phyloP scores from a whole-genome alignment of 108 stramenopile species.

The Bacterosira constricta region DNA sequence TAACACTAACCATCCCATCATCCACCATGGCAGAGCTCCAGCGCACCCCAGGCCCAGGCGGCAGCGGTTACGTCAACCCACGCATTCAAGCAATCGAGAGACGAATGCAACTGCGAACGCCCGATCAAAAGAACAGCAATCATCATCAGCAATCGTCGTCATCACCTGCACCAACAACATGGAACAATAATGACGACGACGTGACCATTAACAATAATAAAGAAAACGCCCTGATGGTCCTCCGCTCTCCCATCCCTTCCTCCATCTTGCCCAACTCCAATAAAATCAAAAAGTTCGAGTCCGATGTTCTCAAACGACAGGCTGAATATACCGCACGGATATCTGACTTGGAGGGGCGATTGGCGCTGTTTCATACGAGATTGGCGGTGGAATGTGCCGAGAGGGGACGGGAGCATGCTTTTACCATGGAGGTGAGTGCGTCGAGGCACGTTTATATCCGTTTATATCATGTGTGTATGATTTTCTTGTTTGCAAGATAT shows the following conservation, averaged over 20 bases:
- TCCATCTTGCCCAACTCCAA: slow-evolving; percentile 13
- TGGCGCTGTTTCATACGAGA: slow-evolving; percentile 39
- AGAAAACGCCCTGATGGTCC: not conserved
- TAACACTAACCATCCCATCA: no score
- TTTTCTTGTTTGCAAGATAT: not conserved
- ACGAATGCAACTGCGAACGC: not conserved
- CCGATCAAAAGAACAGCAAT: not conserved
- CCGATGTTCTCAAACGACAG: slow-evolving; percentile 32
- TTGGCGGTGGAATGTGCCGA: slow-evolving; percentile 40
- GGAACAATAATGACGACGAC: not conserved
- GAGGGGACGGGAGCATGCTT: slow-evolving; percentile 33
- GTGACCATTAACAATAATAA: not conserved
- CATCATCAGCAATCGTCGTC: not conserved
- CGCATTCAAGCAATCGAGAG: not conserved
- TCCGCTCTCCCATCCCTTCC: not conserved
- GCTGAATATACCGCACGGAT: slow-evolving; percentile 39
- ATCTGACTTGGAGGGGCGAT: slow-evolving; percentile 35
- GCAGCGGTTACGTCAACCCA: not conserved
- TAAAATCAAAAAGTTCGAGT: slow-evolving; percentile 38
- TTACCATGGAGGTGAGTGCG: slow-evolving; percentile 26
- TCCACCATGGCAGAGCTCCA: no score
- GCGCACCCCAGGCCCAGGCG: not conserved
- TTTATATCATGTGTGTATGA: no score
- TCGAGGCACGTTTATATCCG: no score
- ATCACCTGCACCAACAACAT: not conserved